Percentiles rank a stretch among this genome's conserved stretches.
phyloP scores from a whole-genome alignment of 2,329 filamentous ascomycete genomes.

The Penicillium hesseltinei region DNA sequence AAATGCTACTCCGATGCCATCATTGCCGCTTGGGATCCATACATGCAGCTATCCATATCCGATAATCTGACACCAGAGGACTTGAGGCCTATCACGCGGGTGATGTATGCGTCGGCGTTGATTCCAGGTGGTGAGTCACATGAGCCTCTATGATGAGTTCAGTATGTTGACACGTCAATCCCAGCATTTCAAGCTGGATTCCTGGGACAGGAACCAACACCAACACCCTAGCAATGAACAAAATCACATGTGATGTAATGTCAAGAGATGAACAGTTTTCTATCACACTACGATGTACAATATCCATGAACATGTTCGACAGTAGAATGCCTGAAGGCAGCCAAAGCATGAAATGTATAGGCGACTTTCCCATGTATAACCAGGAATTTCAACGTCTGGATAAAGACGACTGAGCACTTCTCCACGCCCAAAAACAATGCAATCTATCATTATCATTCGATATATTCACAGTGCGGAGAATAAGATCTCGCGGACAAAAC shows the following conservation, averaged over 20 bases:
- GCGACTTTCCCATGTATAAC: neutral
- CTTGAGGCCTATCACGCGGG: constrained; percentile 54
- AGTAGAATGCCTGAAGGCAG: neutral
- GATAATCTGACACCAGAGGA: constrained; percentile 40
- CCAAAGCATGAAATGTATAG: neutral
- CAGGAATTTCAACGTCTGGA: neutral
- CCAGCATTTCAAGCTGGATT: constrained; percentile 39
- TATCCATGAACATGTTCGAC: neutral
- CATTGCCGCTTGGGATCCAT: constrained; percentile 39
- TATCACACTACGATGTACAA: neutral
- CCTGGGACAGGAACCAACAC: constrained; percentile 34
- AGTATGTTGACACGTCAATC: neutral
- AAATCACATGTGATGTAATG: neutral
- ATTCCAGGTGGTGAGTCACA: constrained; percentile 53
- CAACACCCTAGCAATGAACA: neutral
- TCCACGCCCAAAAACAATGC: neutral
- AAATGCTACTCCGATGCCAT: constrained; percentile 37
- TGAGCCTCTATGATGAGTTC: neutral
- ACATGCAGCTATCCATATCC: constrained; percentile 38
- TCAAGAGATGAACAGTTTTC: too few relatives aligned
- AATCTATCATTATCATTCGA: constrained; percentile 13
- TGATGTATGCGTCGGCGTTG: constrained; percentile 58
- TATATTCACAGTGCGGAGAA: constrained; percentile 10
- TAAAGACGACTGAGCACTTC: neutral
- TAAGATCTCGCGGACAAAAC: neutral